A percentile compares a stretch with the other conserved stretches of the same genome.
Conservation (phyloP, 2,329 filamentous ascomycete genomes). For the Lachnellula suecica region DNA sequence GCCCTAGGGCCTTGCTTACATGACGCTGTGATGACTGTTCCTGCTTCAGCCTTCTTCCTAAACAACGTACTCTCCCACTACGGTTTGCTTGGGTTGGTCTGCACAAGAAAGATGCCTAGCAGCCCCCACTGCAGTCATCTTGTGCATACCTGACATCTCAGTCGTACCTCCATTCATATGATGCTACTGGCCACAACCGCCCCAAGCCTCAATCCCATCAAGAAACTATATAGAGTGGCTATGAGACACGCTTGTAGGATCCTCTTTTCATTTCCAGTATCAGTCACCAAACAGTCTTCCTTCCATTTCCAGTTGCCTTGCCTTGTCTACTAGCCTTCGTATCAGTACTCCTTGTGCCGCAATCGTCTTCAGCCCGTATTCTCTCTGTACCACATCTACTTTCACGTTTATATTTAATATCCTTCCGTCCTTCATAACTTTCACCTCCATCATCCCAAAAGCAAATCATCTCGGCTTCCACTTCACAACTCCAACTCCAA, state of each 20-base stretch:
- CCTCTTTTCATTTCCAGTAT: neutral
- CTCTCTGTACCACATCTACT: neutral
- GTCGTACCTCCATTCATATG: neutral
- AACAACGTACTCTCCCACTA: neutral
- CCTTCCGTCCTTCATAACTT: neutral
- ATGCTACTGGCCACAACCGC: neutral
- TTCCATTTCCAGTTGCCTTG: neutral
- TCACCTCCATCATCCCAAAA: neutral
- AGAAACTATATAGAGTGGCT: neutral
- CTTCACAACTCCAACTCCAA: neutral
- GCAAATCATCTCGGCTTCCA: neutral
- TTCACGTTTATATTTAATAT: neutral
- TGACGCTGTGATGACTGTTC: neutral
- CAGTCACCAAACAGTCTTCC: neutral
- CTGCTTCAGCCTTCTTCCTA: neutral
- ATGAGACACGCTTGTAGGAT: neutral
- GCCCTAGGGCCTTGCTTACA: neutral
- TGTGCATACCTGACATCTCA: conserved; percentile 1
- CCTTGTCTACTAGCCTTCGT: neutral
- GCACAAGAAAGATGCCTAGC: conserved; percentile 4
- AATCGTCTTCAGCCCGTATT: neutral
- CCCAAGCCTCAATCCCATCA: neutral
- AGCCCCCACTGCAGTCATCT: conserved; percentile 7
- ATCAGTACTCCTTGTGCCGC: neutral
- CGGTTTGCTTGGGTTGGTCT: neutral